Percentiles rank a stretch among this genome's conserved stretches.
Conservation (phyloP, 2,329 filamentous ascomycete genomes). For the Ilyonectria sp. region DNA sequence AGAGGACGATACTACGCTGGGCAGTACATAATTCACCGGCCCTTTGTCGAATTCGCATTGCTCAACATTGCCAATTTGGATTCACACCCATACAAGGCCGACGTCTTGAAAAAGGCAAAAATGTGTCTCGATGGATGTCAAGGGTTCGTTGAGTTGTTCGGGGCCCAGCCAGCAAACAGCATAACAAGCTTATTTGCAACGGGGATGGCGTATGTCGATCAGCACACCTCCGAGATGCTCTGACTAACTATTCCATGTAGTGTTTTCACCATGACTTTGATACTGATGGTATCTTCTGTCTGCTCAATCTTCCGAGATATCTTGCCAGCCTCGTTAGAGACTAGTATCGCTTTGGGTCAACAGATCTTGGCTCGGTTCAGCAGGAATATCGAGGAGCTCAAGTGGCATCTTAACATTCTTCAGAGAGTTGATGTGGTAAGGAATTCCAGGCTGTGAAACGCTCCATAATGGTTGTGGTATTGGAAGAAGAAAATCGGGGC, state of each 20-base stretch:
- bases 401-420: background rate
- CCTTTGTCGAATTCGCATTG: conserved; percentile 49
- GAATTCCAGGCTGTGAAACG: background rate
- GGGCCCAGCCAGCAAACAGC: background rate
- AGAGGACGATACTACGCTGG: conserved; percentile 50
- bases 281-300: background rate
- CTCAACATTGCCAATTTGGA: conserved; percentile 46
- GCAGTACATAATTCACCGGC: conserved; percentile 51
- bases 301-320: background rate
- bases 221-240: no score
- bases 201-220: conserved; percentile 13
- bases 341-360: background rate
- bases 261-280: background rate
- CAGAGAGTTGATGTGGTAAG: background rate
- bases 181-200: conserved; percentile 5
- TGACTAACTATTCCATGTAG: background rate
- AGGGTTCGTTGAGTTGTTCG: conserved; percentile 6
- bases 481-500: no score
- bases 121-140: conserved; percentile 42
- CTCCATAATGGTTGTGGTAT: no score
- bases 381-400: background rate
- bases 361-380: background rate
- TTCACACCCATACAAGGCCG: conserved; percentile 41
- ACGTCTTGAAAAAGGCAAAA: conserved; percentile 41
- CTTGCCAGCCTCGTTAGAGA: background rate